Base-by-base conservation (phyloP, 169 alveolate genomes). In the Babesia bovis region DNA sequence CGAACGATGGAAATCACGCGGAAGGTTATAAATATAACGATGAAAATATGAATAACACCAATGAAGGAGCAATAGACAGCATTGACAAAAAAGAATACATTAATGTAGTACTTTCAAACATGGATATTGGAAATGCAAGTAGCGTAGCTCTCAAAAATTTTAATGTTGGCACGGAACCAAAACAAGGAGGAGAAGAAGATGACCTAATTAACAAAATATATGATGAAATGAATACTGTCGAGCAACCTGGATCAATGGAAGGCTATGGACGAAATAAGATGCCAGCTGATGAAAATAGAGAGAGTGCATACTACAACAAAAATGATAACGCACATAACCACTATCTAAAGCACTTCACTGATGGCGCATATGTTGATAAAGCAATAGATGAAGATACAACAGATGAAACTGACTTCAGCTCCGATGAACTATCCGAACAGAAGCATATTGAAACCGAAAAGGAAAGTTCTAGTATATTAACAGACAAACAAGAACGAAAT, bases 221-320 rank as follows among this genome's bases (percentile, higher is more conserved):
- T n/a, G 66, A 56, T 32, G 32, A 56, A 15, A 9, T 56, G 6
- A 30, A 17, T 3, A 17, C 25, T 12, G 66, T 33, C 5, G 4
- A 33, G 2, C n/a, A 9, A 7, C 45, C 7, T 13, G 13, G n/a
- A 38, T 9, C 7, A 9, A 38, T 38, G 45, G 45, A 49, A 49
- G 13, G 50, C 19, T 17, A 13, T 41, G 17, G 19, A 41, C 13
- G 17, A 13, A 13, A 17, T 17, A 13, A 41, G n/a, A n/a, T n/a
- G n/a, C n/a, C n/a, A n/a, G n/a, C n/a, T n/a, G n/a, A 9, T 13
- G 45, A 23, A 21, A 0, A 40, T 2, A 65, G 85, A 30, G 65
- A 33, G 28, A 33, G 82, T 41, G 79, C 85, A 13, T 66, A 35
- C 52, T 76, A 47, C 69, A 40, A 66, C 73, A 76, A 49, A 40